A percentile compares a stretch with the other conserved stretches of the same genome.
Evolutionary conservation across 1,284 basidiomycete genomes (phyloP).

Genomic region (Butyriboletus appendiculatus): DNA sequence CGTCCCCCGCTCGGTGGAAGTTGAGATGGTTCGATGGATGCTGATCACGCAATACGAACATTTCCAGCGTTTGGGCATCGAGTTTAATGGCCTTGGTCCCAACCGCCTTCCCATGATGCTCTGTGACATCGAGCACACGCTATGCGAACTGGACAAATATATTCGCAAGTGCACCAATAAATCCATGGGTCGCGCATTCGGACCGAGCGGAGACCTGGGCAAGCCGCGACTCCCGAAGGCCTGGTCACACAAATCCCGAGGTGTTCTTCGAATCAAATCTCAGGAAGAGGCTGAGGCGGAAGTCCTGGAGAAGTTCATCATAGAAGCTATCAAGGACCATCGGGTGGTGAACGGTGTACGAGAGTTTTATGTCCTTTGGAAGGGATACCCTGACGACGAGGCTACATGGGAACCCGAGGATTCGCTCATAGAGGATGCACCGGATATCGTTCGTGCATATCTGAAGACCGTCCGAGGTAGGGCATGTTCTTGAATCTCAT

Average conservation of each 20-base stretch:
- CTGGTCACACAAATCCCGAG: constrained; percentile 47
- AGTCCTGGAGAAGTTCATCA: constrained; percentile 41
- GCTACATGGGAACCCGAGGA: constrained; percentile 64
- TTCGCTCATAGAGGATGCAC: constrained; percentile 49
- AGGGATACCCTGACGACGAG: constrained; percentile 54
- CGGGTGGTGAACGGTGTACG: constrained; percentile 33
- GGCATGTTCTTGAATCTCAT: not conserved
- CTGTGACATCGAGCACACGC: constrained; percentile 64
- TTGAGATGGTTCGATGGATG: constrained; percentile 59
- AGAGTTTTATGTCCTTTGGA: constrained; percentile 61
- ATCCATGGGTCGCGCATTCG: constrained; percentile 32
- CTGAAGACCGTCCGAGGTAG: constrained; percentile 20
- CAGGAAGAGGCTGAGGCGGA: constrained; percentile 39
- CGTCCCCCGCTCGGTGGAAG: constrained; percentile 41
- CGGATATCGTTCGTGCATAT: constrained; percentile 22
- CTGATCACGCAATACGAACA: constrained; percentile 52
- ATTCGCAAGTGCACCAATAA: constrained; percentile 40
- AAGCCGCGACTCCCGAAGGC: constrained; percentile 47
- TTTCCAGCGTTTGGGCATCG: constrained; percentile 51
- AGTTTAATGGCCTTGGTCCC: constrained; percentile 50
- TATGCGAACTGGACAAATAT: constrained; percentile 72
- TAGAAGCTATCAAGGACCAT: constrained; percentile 34
- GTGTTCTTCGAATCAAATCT: constrained; percentile 40
- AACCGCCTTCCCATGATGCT: constrained; percentile 47
- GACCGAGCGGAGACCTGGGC: constrained; percentile 29